phyloP scores from a whole-genome alignment of 768 basidiomycete species.

The Calocera cornea region DNA sequence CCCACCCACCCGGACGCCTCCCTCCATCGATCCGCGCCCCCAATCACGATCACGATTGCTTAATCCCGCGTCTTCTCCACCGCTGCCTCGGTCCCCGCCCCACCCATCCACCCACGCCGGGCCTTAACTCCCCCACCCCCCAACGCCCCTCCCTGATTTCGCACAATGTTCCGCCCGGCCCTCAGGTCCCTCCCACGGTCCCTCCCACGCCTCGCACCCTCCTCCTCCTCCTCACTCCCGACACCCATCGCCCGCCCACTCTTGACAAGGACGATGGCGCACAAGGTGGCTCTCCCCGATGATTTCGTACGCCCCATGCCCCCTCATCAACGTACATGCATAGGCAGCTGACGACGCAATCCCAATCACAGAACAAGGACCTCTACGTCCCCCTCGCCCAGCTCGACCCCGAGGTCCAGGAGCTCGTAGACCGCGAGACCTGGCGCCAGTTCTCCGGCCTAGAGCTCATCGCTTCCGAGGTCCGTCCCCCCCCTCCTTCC shows the following conservation, averaged over 20 bases:
- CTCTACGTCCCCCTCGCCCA: conserved; percentile 80
- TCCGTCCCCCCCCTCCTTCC: conserved; percentile 24
- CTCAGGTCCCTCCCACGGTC: not conserved
- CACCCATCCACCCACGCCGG: no score
- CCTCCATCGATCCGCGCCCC: no score
- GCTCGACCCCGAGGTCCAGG: conserved; percentile 87
- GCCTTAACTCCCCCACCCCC: no score
- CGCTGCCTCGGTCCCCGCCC: no score
- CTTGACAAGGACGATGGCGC: not conserved
- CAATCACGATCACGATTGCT: no score
- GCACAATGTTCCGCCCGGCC: not conserved
- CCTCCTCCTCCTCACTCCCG: not conserved
- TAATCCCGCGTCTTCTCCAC: no score
- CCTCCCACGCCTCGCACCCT: not conserved
- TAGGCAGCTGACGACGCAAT: not conserved
- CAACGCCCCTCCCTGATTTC: no score
- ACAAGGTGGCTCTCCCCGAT: not conserved
- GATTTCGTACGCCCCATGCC: not conserved
- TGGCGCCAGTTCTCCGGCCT: conserved; percentile 96
- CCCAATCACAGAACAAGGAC: conserved; percentile 58
- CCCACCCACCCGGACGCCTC: no score
- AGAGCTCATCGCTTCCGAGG: conserved; percentile 98
- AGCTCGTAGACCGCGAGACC: conserved; percentile 98
- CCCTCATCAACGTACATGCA: not conserved
- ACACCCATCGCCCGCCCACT: not conserved